These are phyloP conservation scores for Neostapfia colusana DNA, from an alignment of 176 grass and related monocot species.

Conservation along the genomic window DNA sequence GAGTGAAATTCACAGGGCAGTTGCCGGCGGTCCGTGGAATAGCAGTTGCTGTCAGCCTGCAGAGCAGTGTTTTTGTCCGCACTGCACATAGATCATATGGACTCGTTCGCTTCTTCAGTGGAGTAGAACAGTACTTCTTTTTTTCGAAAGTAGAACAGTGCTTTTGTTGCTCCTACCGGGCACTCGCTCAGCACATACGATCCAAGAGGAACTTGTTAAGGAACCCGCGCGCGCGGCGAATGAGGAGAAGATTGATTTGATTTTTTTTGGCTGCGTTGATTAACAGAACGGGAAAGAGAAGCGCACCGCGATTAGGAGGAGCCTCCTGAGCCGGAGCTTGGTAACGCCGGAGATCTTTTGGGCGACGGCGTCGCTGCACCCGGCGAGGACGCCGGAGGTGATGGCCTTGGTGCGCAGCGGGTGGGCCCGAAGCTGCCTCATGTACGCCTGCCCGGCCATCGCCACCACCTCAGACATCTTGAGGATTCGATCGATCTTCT, in stretches of 20 bases:
- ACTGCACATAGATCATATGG: background rate
- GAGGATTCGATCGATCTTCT: conserved; percentile 9
- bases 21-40: background rate
- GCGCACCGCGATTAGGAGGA: conserved; percentile 68
- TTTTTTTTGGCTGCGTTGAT: background rate
- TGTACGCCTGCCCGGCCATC: conserved; percentile 67
- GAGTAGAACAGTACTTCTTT: too few relatives aligned
- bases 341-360: conserved; percentile 66
- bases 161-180: too few relatives aligned
- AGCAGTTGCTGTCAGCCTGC: conserved; percentile 4
- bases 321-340: conserved; percentile 65
- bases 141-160: too few relatives aligned
- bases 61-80: background rate
- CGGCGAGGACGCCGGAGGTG: conserved; percentile 70
- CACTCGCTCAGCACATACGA: too few relatives aligned
- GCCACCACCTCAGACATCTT: conserved; percentile 78
- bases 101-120: background rate
- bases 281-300: background rate
- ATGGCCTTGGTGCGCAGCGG: conserved; percentile 90
- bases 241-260: background rate
- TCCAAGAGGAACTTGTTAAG: too few relatives aligned
- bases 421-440: conserved; percentile 62
- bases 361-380: conserved; percentile 72
- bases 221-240: too few relatives aligned
- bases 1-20: too few relatives aligned